Conservation (phyloP, 192 early-diverging fungal genomes). For the Piromyces finnis region DNA sequence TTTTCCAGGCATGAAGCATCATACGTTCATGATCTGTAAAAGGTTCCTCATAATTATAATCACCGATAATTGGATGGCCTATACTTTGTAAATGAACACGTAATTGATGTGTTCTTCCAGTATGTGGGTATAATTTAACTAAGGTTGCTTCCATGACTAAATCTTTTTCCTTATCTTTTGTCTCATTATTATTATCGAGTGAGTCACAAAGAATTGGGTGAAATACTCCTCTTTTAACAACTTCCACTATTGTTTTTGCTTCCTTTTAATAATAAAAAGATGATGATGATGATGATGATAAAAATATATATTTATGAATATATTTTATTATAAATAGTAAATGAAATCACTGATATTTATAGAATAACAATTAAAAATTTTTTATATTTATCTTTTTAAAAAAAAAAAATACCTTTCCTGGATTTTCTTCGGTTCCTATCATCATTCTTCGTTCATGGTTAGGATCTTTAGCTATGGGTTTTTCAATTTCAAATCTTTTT, state of each 20-base stretch:
- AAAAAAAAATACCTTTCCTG: conserved; percentile 1
- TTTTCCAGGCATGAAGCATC: conserved; percentile 16
- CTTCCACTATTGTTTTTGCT: conserved; percentile 10
- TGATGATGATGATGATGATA: too few species aligned
- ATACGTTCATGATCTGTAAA: conserved; percentile 8
- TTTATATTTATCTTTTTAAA: too few species aligned
- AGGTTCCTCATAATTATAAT: conserved; percentile 11
- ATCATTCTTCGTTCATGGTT: conserved; percentile 2
- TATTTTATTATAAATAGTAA: too few species aligned
- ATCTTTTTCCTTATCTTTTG: neutral
- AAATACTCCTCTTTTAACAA: conserved; percentile 9
- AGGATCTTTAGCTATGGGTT: conserved; percentile 6
- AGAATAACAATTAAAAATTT: too few species aligned
- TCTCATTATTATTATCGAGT: neutral
- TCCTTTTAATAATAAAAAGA: neutral
- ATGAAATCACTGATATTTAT: too few species aligned
- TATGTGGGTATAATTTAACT: conserved; percentile 8
- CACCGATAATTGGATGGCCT: conserved; percentile 15
- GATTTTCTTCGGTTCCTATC: neutral
- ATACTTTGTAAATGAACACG: conserved; percentile 13
- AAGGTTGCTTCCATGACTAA: conserved; percentile 5
- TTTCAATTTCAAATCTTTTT: conserved; percentile 6
- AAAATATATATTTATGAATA: too few species aligned
- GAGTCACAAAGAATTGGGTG: neutral
- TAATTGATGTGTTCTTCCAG: conserved; percentile 12